Conservation (phyloP, 805 yeast genomes). For the Scheffersomyces stipitis region DNA sequence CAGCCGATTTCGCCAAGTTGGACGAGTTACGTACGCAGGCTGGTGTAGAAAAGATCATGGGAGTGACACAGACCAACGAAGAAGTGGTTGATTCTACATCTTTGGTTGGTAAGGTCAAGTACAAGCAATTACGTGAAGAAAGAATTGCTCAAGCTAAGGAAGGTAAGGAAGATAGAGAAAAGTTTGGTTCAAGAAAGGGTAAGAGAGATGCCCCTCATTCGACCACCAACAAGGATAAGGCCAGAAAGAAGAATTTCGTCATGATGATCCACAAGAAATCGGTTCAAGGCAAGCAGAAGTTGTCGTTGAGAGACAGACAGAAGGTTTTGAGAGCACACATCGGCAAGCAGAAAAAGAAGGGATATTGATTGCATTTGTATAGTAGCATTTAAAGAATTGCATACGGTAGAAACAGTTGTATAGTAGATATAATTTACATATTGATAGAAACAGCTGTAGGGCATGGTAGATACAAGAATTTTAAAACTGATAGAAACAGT, state of each 20-base stretch:
- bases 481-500: no score
- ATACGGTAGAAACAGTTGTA: no score
- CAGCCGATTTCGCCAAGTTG: constrained; percentile 95
- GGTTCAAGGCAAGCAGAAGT: constrained; percentile 90
- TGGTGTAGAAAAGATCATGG: constrained; percentile 79
- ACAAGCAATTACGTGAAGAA: constrained; percentile 87
- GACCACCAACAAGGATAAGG: constrained; percentile 94
- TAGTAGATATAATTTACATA: no score
- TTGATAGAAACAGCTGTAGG: no score
- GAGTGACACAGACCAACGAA: constrained; percentile 60
- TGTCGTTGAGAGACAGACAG: constrained; percentile 89
- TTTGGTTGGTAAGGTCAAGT: constrained; percentile 75
- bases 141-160: constrained; percentile 82
- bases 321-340: constrained; percentile 83
- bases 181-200: constrained; percentile 86
- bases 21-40: constrained; percentile 85
- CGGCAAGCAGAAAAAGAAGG: constrained; percentile 87
- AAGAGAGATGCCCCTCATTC: constrained; percentile 75
- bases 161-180: constrained; percentile 91
- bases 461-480: no score
- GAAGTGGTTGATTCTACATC: constrained; percentile 80
- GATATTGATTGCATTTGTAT: constrained; percentile 46
- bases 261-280: constrained; percentile 97
- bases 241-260: constrained; percentile 96
- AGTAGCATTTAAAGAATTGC: no score